Base-by-base conservation (phyloP, 1,139 yeast genomes). In the Komagataea norvegica region DNA sequence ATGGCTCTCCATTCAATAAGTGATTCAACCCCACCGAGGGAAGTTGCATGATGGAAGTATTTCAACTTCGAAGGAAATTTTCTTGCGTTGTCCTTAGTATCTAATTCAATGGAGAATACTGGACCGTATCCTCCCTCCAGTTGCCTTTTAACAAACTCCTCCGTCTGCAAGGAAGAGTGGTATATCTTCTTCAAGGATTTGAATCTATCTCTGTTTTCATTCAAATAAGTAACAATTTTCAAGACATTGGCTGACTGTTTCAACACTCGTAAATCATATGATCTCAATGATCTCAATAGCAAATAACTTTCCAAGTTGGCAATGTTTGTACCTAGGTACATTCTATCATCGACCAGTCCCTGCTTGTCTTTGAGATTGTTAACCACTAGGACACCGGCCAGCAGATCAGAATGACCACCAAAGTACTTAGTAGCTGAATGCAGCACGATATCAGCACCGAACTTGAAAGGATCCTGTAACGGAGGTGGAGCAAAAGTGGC, bases 401-500 rank as follows among this genome's bases (percentile, higher is more conserved):
- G 67, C 37, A 87, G 63, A 59, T 89, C 96, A n/a, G 95, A 83
- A 59, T 88, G 96, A 16, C 96, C 96, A 25, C 95, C 96, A 56
- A 87, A 80, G 61, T 79, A 89, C 58, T 88, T 88, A 3, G 96
- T 86, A 1, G 89, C 95, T 1, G 95, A 85, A 61, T 88, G 96
- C 77, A 89, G 65, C 13, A 88, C 76, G 52, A 85, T 61, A 58
- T 88, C 96, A 23, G 82, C 95, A 31, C 91, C 95, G 49, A 72
- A 80, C 28, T 70, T 67, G 62, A 86, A 87, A 6, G 94, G 91
- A 48, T 83, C 74, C 55, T 79, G 88, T 40, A 88, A 64, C 7
- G 96, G 96, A 13, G 95, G 95, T 18, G 96, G 96, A 3, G 95
- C 96, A 59, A 89, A 80, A 0, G 96, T 89, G 1, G 96, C 75